phyloP scores from a whole-genome alignment of 495 filamentous ascomycete genomes.

The Daldinia loculata region DNA sequence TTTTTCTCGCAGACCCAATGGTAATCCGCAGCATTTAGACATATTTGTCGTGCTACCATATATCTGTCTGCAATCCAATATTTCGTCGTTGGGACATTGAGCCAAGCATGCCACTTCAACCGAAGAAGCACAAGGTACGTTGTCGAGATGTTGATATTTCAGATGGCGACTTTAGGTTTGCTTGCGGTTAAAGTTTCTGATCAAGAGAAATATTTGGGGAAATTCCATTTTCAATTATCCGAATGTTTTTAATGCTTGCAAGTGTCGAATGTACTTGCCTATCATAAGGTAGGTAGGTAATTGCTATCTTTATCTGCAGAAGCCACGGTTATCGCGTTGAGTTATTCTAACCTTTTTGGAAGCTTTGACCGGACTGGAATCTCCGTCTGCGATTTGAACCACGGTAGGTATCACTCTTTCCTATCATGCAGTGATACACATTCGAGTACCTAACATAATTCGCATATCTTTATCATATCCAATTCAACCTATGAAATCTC shows the following conservation, averaged over 20 bases:
- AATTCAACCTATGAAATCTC: not conserved
- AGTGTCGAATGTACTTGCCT: not conserved
- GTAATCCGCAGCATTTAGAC: not conserved
- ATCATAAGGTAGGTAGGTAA: too few relatives aligned
- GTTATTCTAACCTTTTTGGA: not conserved
- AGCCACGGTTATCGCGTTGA: not conserved
- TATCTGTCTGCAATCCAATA: not conserved
- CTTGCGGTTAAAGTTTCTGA: not conserved
- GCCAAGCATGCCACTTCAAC: not conserved
- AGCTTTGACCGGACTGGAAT: not conserved
- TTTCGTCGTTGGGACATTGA: not conserved
- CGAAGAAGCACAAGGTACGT: not conserved
- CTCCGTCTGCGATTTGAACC: not conserved
- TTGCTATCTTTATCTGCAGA: not conserved
- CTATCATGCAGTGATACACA: not conserved
- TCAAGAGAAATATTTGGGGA: not conserved
- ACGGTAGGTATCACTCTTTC: not conserved
- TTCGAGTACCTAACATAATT: too few relatives aligned
- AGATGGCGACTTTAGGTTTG: not conserved
- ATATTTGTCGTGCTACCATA: not conserved
- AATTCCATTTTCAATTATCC: not conserved
- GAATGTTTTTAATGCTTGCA: not conserved
- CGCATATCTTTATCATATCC: not conserved
- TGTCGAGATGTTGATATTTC: conserved; percentile 5
- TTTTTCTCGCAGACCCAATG: not conserved